Evolutionary conservation across 129 eudicot species (phyloP), one percentile per base, ranked within the genome.

Genomic region (Solidago caesia): DNA sequence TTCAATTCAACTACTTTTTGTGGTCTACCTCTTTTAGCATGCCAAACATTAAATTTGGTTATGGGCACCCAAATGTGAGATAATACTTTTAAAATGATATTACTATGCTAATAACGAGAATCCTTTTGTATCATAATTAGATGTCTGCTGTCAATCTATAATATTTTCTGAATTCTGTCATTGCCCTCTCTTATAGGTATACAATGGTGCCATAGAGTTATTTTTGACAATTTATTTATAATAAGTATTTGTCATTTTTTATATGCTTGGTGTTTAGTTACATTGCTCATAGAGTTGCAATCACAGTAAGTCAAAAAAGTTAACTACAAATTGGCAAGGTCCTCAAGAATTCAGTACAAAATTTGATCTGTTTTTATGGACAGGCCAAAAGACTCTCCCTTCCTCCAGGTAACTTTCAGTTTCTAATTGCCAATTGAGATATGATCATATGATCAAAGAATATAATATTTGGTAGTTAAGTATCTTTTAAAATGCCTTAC

Each of bases 181-280:
- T 47, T 72, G 62, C 70, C 81, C 43, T 64, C 27, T 62, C 47
- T 10, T 69, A 78, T 74, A 94, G 97, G 99, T 94, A 91, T 68
- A 94, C 99, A 11, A 80, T 90, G 96, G 91, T 90, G 77, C 99
- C 99, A n/a, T n/a, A n/a, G n/a, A n/a, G n/a, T n/a, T n/a, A n/a
- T n/a, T n/a, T n/a, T n/a, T n/a, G n/a, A n/a, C n/a, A n/a, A n/a
- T n/a, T n/a, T n/a, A n/a, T n/a, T n/a, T n/a, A n/a, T n/a, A n/a
- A n/a, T n/a, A n/a, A n/a, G n/a, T n/a, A n/a, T n/a, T n/a, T n/a
- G n/a, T n/a, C n/a, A n/a, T n/a, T n/a, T n/a, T n/a, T n/a, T n/a
- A n/a, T n/a, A n/a, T n/a, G n/a, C n/a, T n/a, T n/a, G n/a, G n/a
- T n/a, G n/a, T n/a, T n/a, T n/a, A n/a, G n/a, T n/a, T n/a, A n/a